phyloP scores from a whole-genome alignment of 148 eudicot genomes.

The Tetragonia tetragonoides region DNA sequence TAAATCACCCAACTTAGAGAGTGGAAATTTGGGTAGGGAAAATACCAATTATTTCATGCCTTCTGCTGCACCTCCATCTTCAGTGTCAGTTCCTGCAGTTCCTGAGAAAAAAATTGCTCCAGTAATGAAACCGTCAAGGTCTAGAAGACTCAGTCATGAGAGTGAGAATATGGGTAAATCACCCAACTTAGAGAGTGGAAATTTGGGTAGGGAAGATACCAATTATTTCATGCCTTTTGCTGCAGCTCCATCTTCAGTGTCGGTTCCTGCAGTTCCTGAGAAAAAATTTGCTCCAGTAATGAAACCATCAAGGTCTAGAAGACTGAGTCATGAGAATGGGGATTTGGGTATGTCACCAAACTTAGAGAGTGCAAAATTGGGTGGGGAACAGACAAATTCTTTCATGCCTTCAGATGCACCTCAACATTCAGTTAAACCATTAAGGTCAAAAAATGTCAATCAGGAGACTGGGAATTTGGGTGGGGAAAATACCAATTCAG shows the following conservation, averaged over 20 bases:
- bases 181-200: background rate
- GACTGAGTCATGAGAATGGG: background rate
- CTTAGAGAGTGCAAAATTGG: conserved; percentile 4
- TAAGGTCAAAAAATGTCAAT: background rate
- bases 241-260: background rate
- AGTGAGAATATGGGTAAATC: conserved; percentile 2
- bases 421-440: conserved; percentile 3
- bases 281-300: background rate
- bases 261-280: conserved; percentile 7
- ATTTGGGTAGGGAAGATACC: conserved; percentile 8
- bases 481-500: background rate
- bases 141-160: background rate
- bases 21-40: background rate
- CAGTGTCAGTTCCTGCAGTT: conserved; percentile 11
- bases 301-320: background rate
- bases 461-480: conserved; percentile 7
- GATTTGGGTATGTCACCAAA: background rate
- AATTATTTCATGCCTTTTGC: conserved; percentile 1
- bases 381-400: background rate
- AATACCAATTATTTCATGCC: background rate
- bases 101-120: conserved; percentile 8
- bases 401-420: background rate
- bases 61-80: background rate
- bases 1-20: background rate
- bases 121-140: conserved; percentile 1